Conservation (phyloP, 1,284 basidiomycete species). For the Sporisorium exsertum region DNA sequence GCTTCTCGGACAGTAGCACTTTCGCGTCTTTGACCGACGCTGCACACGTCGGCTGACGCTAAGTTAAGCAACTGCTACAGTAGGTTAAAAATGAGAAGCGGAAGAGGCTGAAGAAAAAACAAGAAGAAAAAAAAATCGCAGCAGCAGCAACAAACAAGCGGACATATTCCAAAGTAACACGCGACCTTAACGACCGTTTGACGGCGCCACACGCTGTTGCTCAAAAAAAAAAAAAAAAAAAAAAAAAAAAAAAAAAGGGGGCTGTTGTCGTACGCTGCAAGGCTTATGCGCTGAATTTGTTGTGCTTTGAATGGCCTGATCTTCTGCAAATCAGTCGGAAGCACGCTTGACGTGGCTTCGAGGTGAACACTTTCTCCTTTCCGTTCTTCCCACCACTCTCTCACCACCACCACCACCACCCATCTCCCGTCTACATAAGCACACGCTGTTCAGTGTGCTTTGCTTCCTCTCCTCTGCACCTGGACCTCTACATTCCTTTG, state of each 20-base stretch:
- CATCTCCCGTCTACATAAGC: slow-evolving; percentile 3
- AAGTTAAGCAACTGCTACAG: neutral
- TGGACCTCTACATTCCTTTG: slow-evolving; percentile 6
- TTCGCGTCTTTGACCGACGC: no score
- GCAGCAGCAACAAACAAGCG: slow-evolving; percentile 1
- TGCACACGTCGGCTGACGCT: neutral
- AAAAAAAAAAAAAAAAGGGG: no score
- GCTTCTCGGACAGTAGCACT: no score
- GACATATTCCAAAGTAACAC: slow-evolving; percentile 5
- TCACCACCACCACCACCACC: slow-evolving; percentile 7
- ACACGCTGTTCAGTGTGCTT: slow-evolving; percentile 12
- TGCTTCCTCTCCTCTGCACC: neutral
- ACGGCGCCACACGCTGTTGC: neutral
- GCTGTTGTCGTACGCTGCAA: neutral
- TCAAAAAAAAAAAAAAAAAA: no score
- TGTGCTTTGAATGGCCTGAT: slow-evolving; percentile 9
- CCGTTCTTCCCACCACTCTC: neutral
- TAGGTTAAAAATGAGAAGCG: neutral
- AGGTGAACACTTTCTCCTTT: no score
- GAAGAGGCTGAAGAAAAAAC: neutral
- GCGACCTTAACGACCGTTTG: neutral
- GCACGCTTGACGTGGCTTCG: neutral
- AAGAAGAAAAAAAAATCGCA: neutral
- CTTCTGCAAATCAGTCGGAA: slow-evolving; percentile 1
- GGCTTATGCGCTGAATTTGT: neutral